phyloP scores from a whole-genome alignment of 306 rosid genomes.

The Morella rubra region DNA sequence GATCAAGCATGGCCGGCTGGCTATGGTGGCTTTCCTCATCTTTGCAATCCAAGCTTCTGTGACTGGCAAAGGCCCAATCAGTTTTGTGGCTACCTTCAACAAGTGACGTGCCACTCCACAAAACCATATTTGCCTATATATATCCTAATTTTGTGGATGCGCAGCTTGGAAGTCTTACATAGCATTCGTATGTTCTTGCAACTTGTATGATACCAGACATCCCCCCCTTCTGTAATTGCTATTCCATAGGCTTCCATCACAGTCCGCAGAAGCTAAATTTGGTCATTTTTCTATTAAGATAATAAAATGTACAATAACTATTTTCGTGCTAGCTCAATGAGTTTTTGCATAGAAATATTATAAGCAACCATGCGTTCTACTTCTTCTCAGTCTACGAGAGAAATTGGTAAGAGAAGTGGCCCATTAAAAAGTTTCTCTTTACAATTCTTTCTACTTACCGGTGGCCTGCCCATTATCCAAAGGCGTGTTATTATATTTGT shows the following conservation, averaged over 20 bases:
- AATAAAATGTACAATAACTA: no score
- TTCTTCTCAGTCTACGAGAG: background rate
- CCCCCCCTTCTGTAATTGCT: no score
- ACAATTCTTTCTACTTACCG: background rate
- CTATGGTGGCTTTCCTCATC: conserved; percentile 75
- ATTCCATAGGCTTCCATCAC: no score
- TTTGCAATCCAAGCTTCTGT: conserved; percentile 76
- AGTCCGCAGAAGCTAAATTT: no score
- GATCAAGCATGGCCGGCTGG: conserved; percentile 74
- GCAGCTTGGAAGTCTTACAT: no score
- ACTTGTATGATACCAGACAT: no score
- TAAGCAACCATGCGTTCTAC: no score
- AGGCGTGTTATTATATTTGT: background rate
- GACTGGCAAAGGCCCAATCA: conserved; percentile 75
- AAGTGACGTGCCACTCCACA: conserved; percentile 29
- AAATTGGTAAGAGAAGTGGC: background rate
- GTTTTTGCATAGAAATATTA: no score
- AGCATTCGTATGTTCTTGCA: no score
- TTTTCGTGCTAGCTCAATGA: no score
- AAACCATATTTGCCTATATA: background rate
- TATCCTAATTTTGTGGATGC: no score
- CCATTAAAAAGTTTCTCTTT: background rate
- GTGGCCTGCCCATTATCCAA: background rate
- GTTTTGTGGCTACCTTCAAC: conserved; percentile 68
- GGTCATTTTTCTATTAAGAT: no score